Evolutionary conservation across 2,329 filamentous ascomycete species (phyloP).

Genomic region (Lecanicillium sp.): DNA sequence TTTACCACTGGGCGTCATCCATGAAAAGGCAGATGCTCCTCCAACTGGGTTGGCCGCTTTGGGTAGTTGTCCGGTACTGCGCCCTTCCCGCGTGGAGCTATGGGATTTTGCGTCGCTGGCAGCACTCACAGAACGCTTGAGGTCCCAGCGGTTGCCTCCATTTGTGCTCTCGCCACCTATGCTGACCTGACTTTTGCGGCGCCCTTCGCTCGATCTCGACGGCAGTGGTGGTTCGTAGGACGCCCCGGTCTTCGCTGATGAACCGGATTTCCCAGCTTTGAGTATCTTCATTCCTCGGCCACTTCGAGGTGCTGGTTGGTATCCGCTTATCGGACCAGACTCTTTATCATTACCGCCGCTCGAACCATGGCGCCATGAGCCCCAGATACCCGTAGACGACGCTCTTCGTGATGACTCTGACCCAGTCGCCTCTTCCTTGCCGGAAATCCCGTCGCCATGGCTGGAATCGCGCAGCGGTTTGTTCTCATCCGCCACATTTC

Average conservation of each 20-base stretch:
- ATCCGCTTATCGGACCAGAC: conserved; percentile 50
- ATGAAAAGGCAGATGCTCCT: conserved; percentile 87
- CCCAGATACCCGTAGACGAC: conserved; percentile 53
- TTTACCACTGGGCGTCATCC: conserved; percentile 59
- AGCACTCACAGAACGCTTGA: conserved; percentile 40
- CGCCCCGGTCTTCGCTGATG: conserved; percentile 41
- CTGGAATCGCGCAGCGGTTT: conserved; percentile 4
- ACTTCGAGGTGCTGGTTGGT: conserved; percentile 56
- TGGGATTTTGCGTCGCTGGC: conserved; percentile 25
- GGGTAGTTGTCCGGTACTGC: conserved; percentile 31
- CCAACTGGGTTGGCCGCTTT: conserved; percentile 73
- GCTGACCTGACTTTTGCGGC: conserved; percentile 44
- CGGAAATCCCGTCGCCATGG: conserved; percentile 13
- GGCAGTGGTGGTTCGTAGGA: conserved; percentile 43
- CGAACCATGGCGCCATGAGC: conserved; percentile 58
- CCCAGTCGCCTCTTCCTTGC: conserved; percentile 20
- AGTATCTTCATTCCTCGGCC: conserved; percentile 82
- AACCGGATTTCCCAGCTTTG: conserved; percentile 62
- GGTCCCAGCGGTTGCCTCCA: conserved; percentile 40
- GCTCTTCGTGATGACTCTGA: conserved; percentile 32
- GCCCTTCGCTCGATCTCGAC: conserved; percentile 37
- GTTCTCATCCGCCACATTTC: conserved; percentile 6
- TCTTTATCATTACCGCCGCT: conserved; percentile 47
- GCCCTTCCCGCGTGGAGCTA: conserved; percentile 24
- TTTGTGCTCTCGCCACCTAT: conserved; percentile 18